A percentile compares a stretch with the other conserved stretches of the same genome.
Conservation (phyloP, 305 asterid genomes). For the Fraxinus greggii region DNA sequence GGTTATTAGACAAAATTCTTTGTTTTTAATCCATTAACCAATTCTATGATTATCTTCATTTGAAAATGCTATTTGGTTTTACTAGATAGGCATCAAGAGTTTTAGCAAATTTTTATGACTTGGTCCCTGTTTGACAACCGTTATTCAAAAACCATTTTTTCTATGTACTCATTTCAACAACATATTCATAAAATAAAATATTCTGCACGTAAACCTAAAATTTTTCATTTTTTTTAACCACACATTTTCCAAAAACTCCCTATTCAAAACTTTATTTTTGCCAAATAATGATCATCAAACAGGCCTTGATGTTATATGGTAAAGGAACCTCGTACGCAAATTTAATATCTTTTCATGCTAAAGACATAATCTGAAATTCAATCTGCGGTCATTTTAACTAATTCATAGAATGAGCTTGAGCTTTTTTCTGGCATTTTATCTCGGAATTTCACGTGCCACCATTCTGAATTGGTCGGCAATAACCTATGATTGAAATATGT, state of each 20-base stretch:
- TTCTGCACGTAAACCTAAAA: too few species aligned
- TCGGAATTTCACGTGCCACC: neutral
- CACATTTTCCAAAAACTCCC: too few species aligned
- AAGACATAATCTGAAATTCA: neutral
- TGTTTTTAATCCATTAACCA: neutral
- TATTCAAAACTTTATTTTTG: too few species aligned
- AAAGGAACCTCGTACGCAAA: neutral
- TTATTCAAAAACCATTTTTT: too few species aligned
- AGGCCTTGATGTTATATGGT: neutral
- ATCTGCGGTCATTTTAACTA: neutral
- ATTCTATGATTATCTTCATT: neutral
- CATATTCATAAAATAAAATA: too few species aligned
- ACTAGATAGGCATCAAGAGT: neutral
- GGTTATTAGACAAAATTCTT: constrained; percentile 25
- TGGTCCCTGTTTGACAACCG: too few species aligned
- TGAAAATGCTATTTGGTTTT: neutral
- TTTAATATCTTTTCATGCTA: neutral
- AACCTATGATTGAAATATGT: neutral
- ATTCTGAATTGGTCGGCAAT: neutral
- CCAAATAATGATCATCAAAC: too few species aligned
- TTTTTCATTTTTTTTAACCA: too few species aligned
- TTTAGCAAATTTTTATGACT: neutral
- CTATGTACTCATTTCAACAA: too few species aligned
- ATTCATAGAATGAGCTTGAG: neutral
- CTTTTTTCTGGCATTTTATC: neutral